A percentile compares a stretch with the other conserved stretches of the same genome.
Evolutionary conservation across 23 red algal genomes (phyloP).

Genomic region (Gracilaria gracilis): DNA sequence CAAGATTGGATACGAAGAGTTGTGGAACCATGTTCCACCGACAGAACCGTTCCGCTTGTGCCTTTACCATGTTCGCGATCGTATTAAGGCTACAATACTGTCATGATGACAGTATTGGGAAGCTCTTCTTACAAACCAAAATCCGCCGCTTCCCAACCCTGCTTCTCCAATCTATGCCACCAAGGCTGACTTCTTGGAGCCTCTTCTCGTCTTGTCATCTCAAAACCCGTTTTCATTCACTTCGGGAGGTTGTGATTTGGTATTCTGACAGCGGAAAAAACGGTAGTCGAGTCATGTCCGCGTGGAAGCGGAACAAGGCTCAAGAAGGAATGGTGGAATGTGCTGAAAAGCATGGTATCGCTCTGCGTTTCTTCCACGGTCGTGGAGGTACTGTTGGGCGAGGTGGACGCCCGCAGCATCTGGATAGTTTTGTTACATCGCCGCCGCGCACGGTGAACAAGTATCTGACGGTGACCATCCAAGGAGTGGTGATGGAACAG

Average conservation of each 20-base stretch:
- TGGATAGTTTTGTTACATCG: slow-evolving; percentile 96
- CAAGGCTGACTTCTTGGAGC: slow-evolving; percentile 88
- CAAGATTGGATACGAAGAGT: slow-evolving; percentile 96
- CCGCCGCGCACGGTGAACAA: slow-evolving; percentile 96
- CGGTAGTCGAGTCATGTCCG: slow-evolving; percentile 92
- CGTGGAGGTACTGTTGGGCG: slow-evolving; percentile 91
- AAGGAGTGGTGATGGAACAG: slow-evolving; percentile 99
- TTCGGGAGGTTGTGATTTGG: slow-evolving; percentile 98
- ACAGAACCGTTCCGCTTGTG: slow-evolving; percentile 93
- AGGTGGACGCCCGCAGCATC: slow-evolving; percentile 97
- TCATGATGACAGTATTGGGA: slow-evolving; percentile 88
- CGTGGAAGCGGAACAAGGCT: slow-evolving; percentile 96
- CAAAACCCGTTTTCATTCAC: slow-evolving; percentile 58
- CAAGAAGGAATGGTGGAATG: slow-evolving; percentile 89
- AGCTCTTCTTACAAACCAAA: slow-evolving; percentile 70
- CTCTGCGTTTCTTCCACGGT: slow-evolving; percentile 99
- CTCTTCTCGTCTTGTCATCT: slow-evolving; percentile 92
- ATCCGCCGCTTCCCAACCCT: neutral
- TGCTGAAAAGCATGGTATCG: slow-evolving; percentile 85
- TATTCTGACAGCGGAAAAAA: slow-evolving; percentile 98
- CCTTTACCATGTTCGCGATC: slow-evolving; percentile 94
- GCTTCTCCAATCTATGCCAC: slow-evolving; percentile 47
- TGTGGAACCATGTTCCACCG: slow-evolving; percentile 98
- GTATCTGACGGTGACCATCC: slow-evolving; percentile 97
- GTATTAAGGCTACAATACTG: slow-evolving; percentile 88